Conservation (phyloP, 202 grass and related monocot genomes). For the Brachypodium distachyon region DNA sequence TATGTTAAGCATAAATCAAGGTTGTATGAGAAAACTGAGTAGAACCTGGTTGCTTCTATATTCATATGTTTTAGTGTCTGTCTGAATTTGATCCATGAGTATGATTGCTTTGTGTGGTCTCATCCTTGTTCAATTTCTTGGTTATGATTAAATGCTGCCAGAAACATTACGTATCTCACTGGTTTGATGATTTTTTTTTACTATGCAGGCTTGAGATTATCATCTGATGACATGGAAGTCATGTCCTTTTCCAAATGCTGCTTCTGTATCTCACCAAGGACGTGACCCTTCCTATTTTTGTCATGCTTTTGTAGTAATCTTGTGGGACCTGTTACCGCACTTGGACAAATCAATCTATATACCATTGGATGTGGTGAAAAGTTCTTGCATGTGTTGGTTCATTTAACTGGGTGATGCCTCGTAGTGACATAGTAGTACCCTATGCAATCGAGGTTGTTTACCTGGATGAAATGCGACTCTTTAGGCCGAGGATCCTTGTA, state of each 20-base stretch:
- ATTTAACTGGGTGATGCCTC: not conserved
- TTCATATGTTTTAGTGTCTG: not conserved
- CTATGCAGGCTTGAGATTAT: constrained; percentile 8
- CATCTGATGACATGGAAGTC: not conserved
- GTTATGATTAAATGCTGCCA: not conserved
- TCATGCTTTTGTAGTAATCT: constrained; percentile 14
- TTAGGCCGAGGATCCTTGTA: too few species aligned
- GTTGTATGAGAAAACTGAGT: not conserved
- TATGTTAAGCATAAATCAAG: too few species aligned
- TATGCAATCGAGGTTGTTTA: too few species aligned
- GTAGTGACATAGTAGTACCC: too few species aligned
- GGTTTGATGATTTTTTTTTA: not conserved
- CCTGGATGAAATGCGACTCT: too few species aligned
- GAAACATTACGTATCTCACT: not conserved
- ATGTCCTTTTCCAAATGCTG: constrained; percentile 11
- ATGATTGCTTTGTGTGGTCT: not conserved
- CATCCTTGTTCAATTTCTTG: not conserved
- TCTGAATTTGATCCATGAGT: not conserved
- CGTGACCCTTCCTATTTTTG: constrained; percentile 22
- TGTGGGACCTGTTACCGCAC: constrained; percentile 27
- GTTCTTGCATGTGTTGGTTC: not conserved
- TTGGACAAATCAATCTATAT: not conserved
- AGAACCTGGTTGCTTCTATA: not conserved
- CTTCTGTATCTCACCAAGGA: constrained; percentile 8
- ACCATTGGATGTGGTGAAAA: not conserved